A percentile compares a stretch with the other conserved stretches of the same genome.
These are phyloP conservation scores for Verbascum thapsus DNA, from an alignment of 257 asterid species.

Conservation along the genomic window DNA sequence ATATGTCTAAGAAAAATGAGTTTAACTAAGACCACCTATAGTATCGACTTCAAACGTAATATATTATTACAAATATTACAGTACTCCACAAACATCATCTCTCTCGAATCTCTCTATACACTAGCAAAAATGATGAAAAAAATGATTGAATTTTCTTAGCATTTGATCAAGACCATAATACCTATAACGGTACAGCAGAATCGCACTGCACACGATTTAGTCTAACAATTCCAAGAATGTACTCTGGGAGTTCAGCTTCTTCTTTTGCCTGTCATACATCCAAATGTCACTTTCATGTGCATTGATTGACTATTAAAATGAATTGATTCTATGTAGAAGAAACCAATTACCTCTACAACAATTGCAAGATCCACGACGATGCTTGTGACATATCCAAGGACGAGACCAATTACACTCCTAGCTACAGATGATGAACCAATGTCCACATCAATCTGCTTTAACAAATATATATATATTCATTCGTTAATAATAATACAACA, in stretches of 20 bases:
- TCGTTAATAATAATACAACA: background rate
- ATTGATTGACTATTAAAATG: too few relatives aligned
- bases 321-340: slow-evolving; percentile 9
- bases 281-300: background rate
- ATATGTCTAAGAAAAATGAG: too few relatives aligned
- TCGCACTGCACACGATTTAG: slow-evolving; percentile 74
- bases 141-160: too few relatives aligned
- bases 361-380: slow-evolving; percentile 94
- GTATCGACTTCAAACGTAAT: too few relatives aligned
- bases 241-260: slow-evolving; percentile 88
- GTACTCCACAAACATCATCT: too few relatives aligned
- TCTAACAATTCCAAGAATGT: slow-evolving; percentile 88
- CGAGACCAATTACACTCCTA: slow-evolving; percentile 87
- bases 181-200: slow-evolving; percentile 70
- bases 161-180: slow-evolving; percentile 34
- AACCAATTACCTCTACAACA: slow-evolving; percentile 85
- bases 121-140: too few relatives aligned
- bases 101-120: too few relatives aligned
- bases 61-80: too few relatives aligned
- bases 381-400: slow-evolving; percentile 90
- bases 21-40: too few relatives aligned
- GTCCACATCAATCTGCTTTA: slow-evolving; percentile 98
- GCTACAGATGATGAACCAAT: slow-evolving; percentile 99
- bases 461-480: slow-evolving; percentile 14
- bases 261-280: slow-evolving; percentile 69